Evolutionary conservation across 345 rosid genomes (phyloP), one percentile per base, ranked within the genome.

Genomic region (Luvunga scandens): DNA sequence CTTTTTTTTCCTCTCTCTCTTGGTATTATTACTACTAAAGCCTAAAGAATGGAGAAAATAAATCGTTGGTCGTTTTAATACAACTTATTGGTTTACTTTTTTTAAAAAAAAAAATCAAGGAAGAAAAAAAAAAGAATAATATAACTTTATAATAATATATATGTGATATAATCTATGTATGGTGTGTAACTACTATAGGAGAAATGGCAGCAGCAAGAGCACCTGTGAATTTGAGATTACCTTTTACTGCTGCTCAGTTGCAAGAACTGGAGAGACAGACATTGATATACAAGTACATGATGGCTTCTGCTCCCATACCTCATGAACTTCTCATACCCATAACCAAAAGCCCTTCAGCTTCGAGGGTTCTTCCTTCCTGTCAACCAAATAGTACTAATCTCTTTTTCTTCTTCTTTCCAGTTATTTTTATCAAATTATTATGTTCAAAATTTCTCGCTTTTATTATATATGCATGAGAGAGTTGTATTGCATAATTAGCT

Each of bases 231-330:
- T 70, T 56, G 38, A 81, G 87, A 63, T 71, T 78, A 62, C 82
- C 88, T 56, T 90, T 91, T 66, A 90, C 95, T 4, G 83, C 85
- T 28, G 82, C 90, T 59, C 95, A 90, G 83, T 81, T 84, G 87
- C 86, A 85, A 82, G 92, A 91, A 75, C 87, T 91, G 55, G 88
- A 87, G 83, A 85, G 88, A 12, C 93, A 91, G 79, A 87, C 85
- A 22, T 67, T 78, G 79, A 85, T 91, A 53, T 86, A 66, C 76
- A 86, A 86, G 82, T 87, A 85, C 88, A 74, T 91, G 87, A 73
- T 78, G 90, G 87, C 87, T 24, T 88, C 90, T 77, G 77, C 71
- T 39, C 87, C 90, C 77, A 85, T 89, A 62, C 93, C 94, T 61
- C 84, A 86, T 79, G 91, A 89, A 72, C 87, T 90, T 63, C 86